phyloP scores from a whole-genome alignment of 1,284 basidiomycete species.

The Prillingera fragicola region DNA sequence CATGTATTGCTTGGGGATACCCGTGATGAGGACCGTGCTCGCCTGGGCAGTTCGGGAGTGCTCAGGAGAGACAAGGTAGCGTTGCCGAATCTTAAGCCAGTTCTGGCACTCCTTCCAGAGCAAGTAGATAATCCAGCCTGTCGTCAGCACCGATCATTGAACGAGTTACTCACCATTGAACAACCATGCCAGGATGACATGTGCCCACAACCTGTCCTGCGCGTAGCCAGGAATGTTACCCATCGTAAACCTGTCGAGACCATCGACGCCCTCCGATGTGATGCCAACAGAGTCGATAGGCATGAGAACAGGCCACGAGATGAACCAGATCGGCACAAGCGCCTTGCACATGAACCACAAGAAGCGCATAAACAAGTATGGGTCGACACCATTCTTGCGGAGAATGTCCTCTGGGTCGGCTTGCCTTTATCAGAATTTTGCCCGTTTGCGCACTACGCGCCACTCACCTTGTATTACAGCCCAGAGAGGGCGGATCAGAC shows the following conservation, averaged over 20 bases:
- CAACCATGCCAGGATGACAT: conserved; percentile 48
- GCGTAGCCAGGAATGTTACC: conserved; percentile 53
- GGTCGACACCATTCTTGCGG: conserved; percentile 54
- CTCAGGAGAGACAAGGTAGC: conserved; percentile 60
- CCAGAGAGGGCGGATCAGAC: conserved; percentile 35
- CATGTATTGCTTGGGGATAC: conserved; percentile 60
- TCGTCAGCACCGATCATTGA: neutral
- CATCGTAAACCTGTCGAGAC: conserved; percentile 55
- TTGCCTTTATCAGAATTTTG: conserved; percentile 4
- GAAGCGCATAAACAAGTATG: conserved; percentile 67
- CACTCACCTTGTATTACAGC: conserved; percentile 27
- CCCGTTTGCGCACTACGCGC: too few relatives aligned
- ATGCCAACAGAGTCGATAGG: conserved; percentile 58
- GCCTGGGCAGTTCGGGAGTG: conserved; percentile 65
- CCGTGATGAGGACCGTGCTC: conserved; percentile 69
- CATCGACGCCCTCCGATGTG: conserved; percentile 41
- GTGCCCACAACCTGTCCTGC: conserved; percentile 48
- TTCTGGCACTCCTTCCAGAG: conserved; percentile 61
- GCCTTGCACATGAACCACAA: conserved; percentile 61
- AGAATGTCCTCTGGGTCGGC: conserved; percentile 51
- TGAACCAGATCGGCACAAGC: conserved; percentile 59
- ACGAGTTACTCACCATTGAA: conserved; percentile 46
- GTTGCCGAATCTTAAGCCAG: conserved; percentile 63
- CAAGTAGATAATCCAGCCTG: conserved; percentile 65
- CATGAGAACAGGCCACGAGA: conserved; percentile 58